Conservation (phyloP, 257 asterid species). For the Nicotiana tabacum region DNA sequence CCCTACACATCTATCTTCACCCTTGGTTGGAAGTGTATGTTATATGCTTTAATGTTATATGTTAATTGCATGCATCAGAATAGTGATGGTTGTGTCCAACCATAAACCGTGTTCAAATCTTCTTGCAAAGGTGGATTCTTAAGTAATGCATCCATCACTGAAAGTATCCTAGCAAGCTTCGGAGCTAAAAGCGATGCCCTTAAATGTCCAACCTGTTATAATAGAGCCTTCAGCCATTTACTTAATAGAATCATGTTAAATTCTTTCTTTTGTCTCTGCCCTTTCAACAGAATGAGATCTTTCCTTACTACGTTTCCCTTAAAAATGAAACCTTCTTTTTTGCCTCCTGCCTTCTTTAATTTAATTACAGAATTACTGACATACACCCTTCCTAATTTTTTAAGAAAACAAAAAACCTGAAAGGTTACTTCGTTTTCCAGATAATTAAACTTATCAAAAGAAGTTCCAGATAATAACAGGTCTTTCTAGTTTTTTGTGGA, state of each 20-base stretch:
- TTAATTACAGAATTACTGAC: neutral
- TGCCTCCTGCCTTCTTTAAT: neutral
- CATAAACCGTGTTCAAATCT: no score
- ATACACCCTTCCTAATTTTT: neutral
- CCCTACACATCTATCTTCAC: neutral
- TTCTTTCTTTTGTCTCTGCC: no score
- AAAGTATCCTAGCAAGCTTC: no score
- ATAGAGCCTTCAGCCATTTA: no score
- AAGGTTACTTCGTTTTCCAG: neutral
- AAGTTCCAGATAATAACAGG: neutral
- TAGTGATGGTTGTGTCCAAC: neutral
- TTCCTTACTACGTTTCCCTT: no score
- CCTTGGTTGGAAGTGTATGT: neutral
- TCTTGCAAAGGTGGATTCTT: no score
- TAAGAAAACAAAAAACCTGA: neutral
- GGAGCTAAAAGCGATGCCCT: no score
- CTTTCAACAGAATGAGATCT: no score
- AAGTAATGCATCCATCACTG: no score
- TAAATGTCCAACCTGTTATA: no score
- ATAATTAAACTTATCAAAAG: neutral
- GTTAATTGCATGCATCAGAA: neutral
- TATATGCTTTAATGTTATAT: neutral
- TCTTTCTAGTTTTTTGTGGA: neutral
- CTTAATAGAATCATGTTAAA: no score
- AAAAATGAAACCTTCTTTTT: neutral